Percentiles rank a stretch among this genome's conserved stretches.
Evolutionary conservation across 352 stramenopile genomes (phyloP).

Genomic region (Globisporangium yorkense): DNA sequence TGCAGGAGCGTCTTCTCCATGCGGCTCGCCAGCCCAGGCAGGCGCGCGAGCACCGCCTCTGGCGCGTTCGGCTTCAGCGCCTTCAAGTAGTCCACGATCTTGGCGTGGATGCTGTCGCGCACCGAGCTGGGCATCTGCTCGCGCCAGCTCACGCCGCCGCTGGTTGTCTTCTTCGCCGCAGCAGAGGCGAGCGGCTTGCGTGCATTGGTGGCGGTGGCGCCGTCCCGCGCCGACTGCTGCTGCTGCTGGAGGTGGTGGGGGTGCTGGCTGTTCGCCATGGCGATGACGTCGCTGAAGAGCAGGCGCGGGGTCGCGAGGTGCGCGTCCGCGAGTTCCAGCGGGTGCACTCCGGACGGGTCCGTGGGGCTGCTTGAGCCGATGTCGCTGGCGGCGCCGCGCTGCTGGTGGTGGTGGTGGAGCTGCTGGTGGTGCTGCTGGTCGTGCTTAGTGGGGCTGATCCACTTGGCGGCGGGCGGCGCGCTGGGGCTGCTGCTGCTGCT

Average conservation of each 20-base stretch:
- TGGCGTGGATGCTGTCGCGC: slow-evolving; percentile 39
- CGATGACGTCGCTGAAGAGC: not conserved
- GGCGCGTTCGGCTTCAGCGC: slow-evolving; percentile 93
- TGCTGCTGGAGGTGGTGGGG: not conserved
- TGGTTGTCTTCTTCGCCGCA: slow-evolving; percentile 4
- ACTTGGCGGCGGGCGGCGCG: slow-evolving; percentile 12
- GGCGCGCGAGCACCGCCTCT: slow-evolving; percentile 92
- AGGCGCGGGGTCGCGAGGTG: slow-evolving; percentile 2
- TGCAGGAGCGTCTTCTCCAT: slow-evolving; percentile 95
- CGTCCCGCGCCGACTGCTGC: not conserved
- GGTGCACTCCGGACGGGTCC: slow-evolving; percentile 29
- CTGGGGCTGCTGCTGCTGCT: slow-evolving; percentile 13
- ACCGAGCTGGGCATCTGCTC: slow-evolving; percentile 19
- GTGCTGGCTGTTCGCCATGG: slow-evolving; percentile 6
- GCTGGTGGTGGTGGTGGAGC: too few species aligned
- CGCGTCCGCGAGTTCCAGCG: slow-evolving; percentile 11
- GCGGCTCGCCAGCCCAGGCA: slow-evolving; percentile 93
- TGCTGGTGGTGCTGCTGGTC: slow-evolving; percentile 4
- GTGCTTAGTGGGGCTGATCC: slow-evolving; percentile 36
- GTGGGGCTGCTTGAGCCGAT: slow-evolving; percentile 40
- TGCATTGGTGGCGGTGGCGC: not conserved
- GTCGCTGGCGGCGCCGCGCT: slow-evolving; percentile 1
- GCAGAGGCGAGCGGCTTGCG: slow-evolving; percentile 2
- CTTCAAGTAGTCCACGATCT: slow-evolving; percentile 90
- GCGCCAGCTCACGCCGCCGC: slow-evolving; percentile 17